phyloP scores from a whole-genome alignment of 306 rosid species.

The Styphnolobium japonicum region DNA sequence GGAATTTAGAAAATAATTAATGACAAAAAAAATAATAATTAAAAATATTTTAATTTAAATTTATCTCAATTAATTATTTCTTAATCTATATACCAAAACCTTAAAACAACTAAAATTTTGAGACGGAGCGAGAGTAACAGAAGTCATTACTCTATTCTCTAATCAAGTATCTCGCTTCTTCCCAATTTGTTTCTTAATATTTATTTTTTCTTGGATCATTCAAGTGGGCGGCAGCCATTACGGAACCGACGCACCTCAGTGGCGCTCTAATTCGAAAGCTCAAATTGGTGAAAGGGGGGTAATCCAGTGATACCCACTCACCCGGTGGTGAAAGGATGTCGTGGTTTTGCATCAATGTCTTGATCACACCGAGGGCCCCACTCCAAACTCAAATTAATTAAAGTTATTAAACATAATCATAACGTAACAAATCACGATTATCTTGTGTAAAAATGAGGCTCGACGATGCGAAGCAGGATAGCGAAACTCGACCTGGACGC shows the following conservation, averaged over 20 bases:
- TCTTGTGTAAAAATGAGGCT: not conserved
- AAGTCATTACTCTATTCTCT: too few relatives aligned
- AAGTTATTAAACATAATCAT: not conserved
- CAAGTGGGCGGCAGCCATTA: too few relatives aligned
- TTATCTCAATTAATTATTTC: too few relatives aligned
- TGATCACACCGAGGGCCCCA: slow-evolving; percentile 17
- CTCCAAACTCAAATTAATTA: not conserved
- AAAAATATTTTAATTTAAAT: too few relatives aligned
- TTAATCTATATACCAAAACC: too few relatives aligned
- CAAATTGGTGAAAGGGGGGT: not conserved
- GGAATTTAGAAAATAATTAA: too few relatives aligned
- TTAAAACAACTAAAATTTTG: too few relatives aligned
- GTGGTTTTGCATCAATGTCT: not conserved
- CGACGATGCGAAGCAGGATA: not conserved
- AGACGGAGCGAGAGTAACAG: too few relatives aligned
- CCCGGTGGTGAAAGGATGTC: not conserved
- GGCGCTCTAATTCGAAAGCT: slow-evolving; percentile 31
- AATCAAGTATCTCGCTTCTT: too few relatives aligned
- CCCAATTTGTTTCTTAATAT: too few relatives aligned
- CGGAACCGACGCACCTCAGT: not conserved
- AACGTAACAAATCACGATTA: not conserved
- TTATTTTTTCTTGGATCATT: too few relatives aligned
- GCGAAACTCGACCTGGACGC: not conserved
- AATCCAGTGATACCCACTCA: not conserved
- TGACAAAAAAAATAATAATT: too few relatives aligned